A percentile compares a stretch with the other conserved stretches of the same genome.
Evolutionary conservation across 23 red algal species (phyloP).

Genomic region (Cyanidium caldarium): DNA sequence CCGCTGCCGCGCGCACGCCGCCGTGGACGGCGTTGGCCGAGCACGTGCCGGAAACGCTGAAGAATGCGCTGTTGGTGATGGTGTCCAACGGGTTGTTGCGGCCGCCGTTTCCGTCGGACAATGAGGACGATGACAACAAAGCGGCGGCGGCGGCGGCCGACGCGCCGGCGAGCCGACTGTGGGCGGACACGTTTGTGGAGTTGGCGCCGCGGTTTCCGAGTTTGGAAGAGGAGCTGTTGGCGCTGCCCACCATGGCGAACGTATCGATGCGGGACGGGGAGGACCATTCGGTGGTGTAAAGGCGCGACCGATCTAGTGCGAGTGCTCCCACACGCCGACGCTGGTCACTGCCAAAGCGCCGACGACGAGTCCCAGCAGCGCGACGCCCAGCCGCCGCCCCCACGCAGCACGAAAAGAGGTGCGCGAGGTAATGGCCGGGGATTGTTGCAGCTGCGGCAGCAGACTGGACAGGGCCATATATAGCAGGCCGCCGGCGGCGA

Average conservation of each 20-base stretch:
- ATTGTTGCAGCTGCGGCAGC: slow-evolving; percentile 22
- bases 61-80: slow-evolving; percentile 82
- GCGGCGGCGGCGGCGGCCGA: neutral
- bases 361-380: no score
- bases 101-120: neutral
- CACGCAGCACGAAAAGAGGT: no score
- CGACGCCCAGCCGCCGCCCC: no score
- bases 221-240: neutral
- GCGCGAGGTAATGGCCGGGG: no score
- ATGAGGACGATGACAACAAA: neutral
- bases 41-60: slow-evolving; percentile 64
- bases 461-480: slow-evolving; percentile 53
- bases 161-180: neutral
- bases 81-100: slow-evolving; percentile 37
- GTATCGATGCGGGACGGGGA: neutral
- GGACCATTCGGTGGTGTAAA: no score
- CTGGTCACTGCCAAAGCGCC: no score
- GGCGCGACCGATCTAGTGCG: no score
- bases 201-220: neutral
- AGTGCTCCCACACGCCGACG: no score
- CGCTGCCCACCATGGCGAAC: neutral
- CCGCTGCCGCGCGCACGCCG: neutral
- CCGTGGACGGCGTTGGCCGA: slow-evolving; percentile 36
- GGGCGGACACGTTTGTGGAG: neutral
- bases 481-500: slow-evolving; percentile 53